Percentiles rank a stretch among this genome's conserved stretches.
Conservation (phyloP, 2,329 filamentous ascomycete genomes). For the Diaporthe longicolla region DNA sequence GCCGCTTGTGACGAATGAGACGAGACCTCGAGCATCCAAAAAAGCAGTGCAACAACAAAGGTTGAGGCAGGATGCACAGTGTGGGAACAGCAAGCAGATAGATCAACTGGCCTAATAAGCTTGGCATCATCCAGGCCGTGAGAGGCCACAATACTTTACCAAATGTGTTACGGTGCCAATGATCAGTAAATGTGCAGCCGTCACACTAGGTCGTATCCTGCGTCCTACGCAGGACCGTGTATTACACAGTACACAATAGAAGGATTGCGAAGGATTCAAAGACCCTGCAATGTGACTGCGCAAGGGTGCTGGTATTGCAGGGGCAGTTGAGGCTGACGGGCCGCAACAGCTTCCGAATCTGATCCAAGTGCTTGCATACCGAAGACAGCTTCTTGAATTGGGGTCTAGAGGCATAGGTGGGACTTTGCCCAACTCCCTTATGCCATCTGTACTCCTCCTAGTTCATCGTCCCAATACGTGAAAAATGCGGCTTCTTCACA, state of each 20-base stretch:
- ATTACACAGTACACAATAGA: conserved; percentile 1
- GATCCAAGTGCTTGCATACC: neutral
- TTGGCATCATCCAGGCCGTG: neutral
- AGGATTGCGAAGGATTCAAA: conserved; percentile 9
- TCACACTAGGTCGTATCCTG: neutral
- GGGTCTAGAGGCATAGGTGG: neutral
- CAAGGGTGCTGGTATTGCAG: neutral
- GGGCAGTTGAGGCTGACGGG: neutral
- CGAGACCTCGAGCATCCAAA: neutral
- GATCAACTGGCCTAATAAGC: neutral
- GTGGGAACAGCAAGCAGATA: neutral
- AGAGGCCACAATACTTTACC: neutral
- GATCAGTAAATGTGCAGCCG: neutral
- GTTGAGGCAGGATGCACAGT: neutral
- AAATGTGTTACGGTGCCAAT: neutral
- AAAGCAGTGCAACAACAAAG: neutral
- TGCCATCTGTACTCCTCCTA: neutral
- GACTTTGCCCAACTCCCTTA: neutral
- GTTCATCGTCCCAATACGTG: neutral
- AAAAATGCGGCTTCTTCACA: conserved; percentile 29
- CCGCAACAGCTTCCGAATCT: neutral
- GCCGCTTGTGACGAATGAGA: neutral
- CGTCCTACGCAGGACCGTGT: neutral
- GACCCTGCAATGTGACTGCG: conserved; percentile 1
- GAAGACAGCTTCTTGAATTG: neutral